phyloP scores from a whole-genome alignment of 179 eudicot genomes.

The Gypsophila paniculata region DNA sequence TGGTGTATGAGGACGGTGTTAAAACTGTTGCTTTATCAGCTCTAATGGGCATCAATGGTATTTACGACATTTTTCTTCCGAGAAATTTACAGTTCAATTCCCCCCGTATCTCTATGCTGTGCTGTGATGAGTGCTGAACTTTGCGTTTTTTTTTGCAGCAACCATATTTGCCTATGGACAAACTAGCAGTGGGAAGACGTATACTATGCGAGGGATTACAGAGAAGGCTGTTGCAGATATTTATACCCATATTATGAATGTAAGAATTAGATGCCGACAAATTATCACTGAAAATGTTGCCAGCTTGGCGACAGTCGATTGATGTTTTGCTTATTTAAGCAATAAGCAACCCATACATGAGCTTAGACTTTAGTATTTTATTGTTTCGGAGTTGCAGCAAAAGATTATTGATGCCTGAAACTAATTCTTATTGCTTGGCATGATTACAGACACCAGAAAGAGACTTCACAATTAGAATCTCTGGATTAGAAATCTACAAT shows the following conservation, averaged over 20 bases:
- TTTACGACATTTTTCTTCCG: not conserved
- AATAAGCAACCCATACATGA: too few relatives aligned
- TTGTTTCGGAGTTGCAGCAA: not conserved
- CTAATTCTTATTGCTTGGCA: constrained; percentile 18
- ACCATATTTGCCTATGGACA: constrained; percentile 89
- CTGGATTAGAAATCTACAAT: constrained; percentile 95
- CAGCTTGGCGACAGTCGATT: too few relatives aligned
- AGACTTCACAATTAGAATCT: constrained; percentile 73
- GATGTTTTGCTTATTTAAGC: too few relatives aligned
- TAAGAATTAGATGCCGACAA: constrained; percentile 23
- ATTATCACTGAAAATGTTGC: not conserved
- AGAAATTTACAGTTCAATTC: not conserved
- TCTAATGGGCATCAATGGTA: constrained; percentile 83
- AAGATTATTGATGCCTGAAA: not conserved
- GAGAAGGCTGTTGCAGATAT: constrained; percentile 71
- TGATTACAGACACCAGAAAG: constrained; percentile 73
- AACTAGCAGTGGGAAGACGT: constrained; percentile 88
- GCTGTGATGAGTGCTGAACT: constrained; percentile 1
- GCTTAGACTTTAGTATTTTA: not conserved
- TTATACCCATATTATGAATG: constrained; percentile 49
- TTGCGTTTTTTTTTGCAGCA: constrained; percentile 41
- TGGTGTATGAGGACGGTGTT: constrained; percentile 71
- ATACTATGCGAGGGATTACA: constrained; percentile 81
- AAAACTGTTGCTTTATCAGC: constrained; percentile 76
- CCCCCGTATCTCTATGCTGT: not conserved